These are phyloP conservation scores for Calonectria pteridis DNA, from an alignment of 2,329 filamentous ascomycete genomes.

Conservation along the genomic window DNA sequence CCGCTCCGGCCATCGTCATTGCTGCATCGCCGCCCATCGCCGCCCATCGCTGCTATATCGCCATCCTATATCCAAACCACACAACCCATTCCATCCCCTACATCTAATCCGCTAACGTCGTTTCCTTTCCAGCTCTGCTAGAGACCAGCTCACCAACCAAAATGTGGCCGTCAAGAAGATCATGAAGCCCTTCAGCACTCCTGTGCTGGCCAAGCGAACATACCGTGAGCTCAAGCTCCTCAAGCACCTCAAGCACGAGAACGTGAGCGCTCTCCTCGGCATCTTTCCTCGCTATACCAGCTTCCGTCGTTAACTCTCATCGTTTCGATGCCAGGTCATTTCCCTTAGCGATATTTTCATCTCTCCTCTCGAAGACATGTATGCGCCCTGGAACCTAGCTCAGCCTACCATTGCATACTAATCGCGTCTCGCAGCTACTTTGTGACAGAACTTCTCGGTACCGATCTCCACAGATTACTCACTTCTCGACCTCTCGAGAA, in stretches of 20 bases:
- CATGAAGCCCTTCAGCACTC: constrained; percentile 99
- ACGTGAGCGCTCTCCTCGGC: constrained; percentile 67
- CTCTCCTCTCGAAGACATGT: constrained; percentile 98
- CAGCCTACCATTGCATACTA: constrained; percentile 30
- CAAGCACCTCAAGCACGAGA: constrained; percentile 97
- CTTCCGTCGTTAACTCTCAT: constrained; percentile 19
- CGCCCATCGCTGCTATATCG: neutral
- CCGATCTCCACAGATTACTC: constrained; percentile 93
- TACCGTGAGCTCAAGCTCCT: constrained; percentile 97
- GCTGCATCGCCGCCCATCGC: constrained; percentile 22
- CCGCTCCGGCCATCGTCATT: neutral
- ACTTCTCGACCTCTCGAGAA: constrained; percentile 97
- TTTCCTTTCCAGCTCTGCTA: constrained; percentile 78
- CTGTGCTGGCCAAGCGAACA: constrained; percentile 95
- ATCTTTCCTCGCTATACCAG: neutral
- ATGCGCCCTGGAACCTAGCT: constrained; percentile 51
- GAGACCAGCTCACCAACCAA: constrained; percentile 96
- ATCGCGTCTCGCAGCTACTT: constrained; percentile 77
- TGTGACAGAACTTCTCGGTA: constrained; percentile 96
- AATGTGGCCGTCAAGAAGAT: constrained; percentile 99
- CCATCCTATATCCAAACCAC: neutral
- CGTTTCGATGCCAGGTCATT: constrained; percentile 76
- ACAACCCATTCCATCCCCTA: constrained; percentile 4
- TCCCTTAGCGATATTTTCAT: constrained; percentile 99
- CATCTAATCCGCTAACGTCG: constrained; percentile 11